Percentiles rank a stretch among this genome's conserved stretches.
Conservation (phyloP, 2,329 filamentous ascomycete species). For the Neonectria coccinea region DNA sequence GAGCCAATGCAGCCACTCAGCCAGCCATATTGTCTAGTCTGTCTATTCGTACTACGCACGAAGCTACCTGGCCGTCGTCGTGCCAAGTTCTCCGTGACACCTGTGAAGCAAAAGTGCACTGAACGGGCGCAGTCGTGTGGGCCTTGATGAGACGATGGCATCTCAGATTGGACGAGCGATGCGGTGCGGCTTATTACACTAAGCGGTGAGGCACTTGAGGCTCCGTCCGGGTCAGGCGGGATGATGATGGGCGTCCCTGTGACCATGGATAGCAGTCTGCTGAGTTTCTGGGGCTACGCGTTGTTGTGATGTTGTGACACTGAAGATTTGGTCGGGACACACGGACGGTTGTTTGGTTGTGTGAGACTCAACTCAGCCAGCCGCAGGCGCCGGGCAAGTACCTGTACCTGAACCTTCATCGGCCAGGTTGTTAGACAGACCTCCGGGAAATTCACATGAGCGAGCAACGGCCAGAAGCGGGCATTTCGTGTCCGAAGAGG, state of each 20-base stretch:
- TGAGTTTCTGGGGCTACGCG: slow-evolving; percentile 5
- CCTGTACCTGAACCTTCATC: slow-evolving; percentile 11
- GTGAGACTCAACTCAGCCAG: slow-evolving; percentile 26
- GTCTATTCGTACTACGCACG: not conserved
- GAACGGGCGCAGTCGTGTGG: slow-evolving; percentile 1
- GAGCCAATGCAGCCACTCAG: slow-evolving; percentile 10
- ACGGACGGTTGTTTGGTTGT: slow-evolving; percentile 7
- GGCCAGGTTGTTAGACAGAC: slow-evolving; percentile 18
- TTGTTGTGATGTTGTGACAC: slow-evolving; percentile 10
- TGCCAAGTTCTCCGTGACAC: not conserved
- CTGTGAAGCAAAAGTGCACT: slow-evolving; percentile 11
- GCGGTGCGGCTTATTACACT: slow-evolving; percentile 28
- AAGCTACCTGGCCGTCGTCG: not conserved
- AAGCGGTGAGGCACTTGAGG: slow-evolving; percentile 29
- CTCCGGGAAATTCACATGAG: not conserved
- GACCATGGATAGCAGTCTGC: slow-evolving; percentile 11
- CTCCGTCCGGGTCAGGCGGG: slow-evolving; percentile 28
- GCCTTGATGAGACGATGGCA: not conserved
- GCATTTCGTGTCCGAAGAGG: slow-evolving; percentile 13
- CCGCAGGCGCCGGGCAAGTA: slow-evolving; percentile 14
- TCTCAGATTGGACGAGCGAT: slow-evolving; percentile 12
- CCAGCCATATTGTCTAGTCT: not conserved
- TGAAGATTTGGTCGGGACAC: not conserved
- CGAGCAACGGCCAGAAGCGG: slow-evolving; percentile 6
- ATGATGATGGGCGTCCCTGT: slow-evolving; percentile 22